Conservation (phyloP, 148 eudicot species). For the Persicaria tinctoria region DNA sequence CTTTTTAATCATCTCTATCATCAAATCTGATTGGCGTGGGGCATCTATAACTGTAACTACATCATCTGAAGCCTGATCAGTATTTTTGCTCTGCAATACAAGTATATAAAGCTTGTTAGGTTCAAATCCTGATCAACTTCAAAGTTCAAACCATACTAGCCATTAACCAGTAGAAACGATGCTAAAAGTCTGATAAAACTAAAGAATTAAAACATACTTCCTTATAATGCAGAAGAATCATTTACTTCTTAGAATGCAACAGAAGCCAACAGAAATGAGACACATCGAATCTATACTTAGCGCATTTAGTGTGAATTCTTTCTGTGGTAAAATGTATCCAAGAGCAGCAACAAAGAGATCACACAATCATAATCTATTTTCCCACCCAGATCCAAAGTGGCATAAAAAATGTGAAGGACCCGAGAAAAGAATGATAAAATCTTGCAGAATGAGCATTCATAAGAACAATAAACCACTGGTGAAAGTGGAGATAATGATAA, state of each 20-base stretch:
- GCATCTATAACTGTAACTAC: slow-evolving; percentile 85
- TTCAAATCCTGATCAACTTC: background rate
- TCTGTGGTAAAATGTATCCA: background rate
- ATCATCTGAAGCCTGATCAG: slow-evolving; percentile 30
- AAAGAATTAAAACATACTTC: background rate
- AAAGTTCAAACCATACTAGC: background rate
- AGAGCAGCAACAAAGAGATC: background rate
- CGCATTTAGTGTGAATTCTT: background rate
- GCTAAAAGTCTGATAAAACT: too few species aligned
- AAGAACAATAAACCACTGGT: background rate
- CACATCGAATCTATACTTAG: background rate
- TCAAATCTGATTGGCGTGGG: slow-evolving; percentile 89
- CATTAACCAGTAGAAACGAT: too few species aligned
- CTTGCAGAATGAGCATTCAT: too few species aligned
- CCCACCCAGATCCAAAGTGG: background rate
- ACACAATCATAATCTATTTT: background rate
- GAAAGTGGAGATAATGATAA: background rate
- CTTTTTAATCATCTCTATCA: slow-evolving; percentile 83
- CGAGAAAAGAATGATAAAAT: background rate
- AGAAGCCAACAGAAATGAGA: background rate
- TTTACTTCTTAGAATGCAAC: background rate
- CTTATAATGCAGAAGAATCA: background rate
- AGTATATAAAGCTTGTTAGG: slow-evolving; percentile 3
- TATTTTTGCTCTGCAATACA: slow-evolving; percentile 42
- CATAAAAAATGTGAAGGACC: background rate